Evolutionary conservation across 2,329 filamentous ascomycete genomes (phyloP).

Genomic region (Fusarium sp.): DNA sequence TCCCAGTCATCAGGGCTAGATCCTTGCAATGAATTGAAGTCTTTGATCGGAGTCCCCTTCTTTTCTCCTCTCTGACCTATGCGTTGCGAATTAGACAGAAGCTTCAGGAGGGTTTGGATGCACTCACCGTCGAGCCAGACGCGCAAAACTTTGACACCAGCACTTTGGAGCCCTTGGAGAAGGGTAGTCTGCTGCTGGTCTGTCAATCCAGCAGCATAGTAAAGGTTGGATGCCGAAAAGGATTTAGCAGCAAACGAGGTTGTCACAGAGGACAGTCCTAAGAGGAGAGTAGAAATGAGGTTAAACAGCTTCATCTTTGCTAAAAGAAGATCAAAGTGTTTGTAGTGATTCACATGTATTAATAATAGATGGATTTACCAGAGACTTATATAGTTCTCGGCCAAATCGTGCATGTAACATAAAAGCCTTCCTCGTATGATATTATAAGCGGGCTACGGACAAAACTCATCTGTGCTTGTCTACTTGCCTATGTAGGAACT

Average conservation of each 20-base stretch:
- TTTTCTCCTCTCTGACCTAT: neutral
- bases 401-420: no score
- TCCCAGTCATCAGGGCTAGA: neutral
- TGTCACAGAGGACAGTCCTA: neutral
- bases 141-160: constrained; percentile 23
- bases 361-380: no score
- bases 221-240: constrained; percentile 27
- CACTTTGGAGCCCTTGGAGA: constrained; percentile 6
- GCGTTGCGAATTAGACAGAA: no score
- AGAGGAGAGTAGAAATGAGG: neutral
- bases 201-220: constrained; percentile 29
- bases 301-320: constrained; percentile 7
- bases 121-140: constrained; percentile 20
- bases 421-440: no score
- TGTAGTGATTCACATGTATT: no score
- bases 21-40: constrained; percentile 5
- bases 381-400: no score
- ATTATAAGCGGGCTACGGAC: no score
- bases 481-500: no score
- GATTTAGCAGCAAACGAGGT: constrained; percentile 18
- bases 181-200: constrained; percentile 7
- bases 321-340: no score
- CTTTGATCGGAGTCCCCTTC: constrained; percentile 5
- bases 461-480: no score
- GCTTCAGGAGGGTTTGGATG: neutral